Evolutionary conservation across 345 rosid species (phyloP), one percentile per base, ranked within the genome.

Genomic region (Rhodamnia argentea): DNA sequence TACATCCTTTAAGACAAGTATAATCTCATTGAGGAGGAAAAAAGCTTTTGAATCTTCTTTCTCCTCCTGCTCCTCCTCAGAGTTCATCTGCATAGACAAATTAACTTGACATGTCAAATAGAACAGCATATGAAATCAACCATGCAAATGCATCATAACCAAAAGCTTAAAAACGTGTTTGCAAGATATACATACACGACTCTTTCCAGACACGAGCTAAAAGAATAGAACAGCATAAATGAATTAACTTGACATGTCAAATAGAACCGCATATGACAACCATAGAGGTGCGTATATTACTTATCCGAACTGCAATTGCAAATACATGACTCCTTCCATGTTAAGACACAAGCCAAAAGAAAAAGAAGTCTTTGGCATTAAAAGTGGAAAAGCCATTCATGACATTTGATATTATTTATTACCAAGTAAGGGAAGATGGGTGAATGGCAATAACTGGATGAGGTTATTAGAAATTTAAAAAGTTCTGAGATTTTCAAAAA

Each of bases 11-110:
- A 94, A 91, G 58, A 92, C 90, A 85, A 96, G 90, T 89, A 97
- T 95, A 87, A 97, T 94, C 92, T 97, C 99, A 88, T 95, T 95
- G 86, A 96, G 94, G 86, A 97, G 91, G 86, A 94, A 98, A 91
- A 97, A 96, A 76, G 94, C 93, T 92, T 93, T 95, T 44, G 92
- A 90, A 88, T 90, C 93, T 87, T 96, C 95, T 87, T 95, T 96
- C 87, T 94, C 96, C 87, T 96, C 95, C 88, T 94, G 96, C 88
- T 94, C 93, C 78, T 95, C 96, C 87, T 93, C 96, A 85, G 86
- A 81, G 88, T 90, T 90, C 82, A 88, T 91, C 99, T 96, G 93
- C 92, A 92, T 4, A 51, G 52, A 51, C 13, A 51, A 83, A 37
- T n/a, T 37, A 54, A 75, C 52, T 26, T 53, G 27, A 37, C 83